Base-by-base conservation (phyloP, 306 rosid genomes). In the Vachellia pachyceras region DNA sequence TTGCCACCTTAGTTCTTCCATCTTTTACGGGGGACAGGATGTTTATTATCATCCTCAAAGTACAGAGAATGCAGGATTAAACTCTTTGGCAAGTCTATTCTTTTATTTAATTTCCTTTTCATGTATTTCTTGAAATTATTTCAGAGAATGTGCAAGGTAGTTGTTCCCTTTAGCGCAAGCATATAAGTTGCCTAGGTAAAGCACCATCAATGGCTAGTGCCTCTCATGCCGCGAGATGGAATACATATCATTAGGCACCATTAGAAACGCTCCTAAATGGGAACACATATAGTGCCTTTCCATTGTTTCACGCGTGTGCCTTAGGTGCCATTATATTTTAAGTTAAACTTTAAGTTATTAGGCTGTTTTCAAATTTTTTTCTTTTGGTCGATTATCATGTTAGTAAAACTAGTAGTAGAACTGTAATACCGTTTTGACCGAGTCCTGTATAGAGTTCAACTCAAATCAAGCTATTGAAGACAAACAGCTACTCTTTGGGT, bases 21-120 rank as follows among this genome's bases (percentile, higher is more conserved):
- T 95, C 88, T 91, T 89, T 54, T 95, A 95, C 76, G 98, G 99
- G 60, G 99, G 98, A 82, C 98, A 87, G 77, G 99, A 95, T 68
- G 35, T 92, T 40, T 93, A 87, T 72, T 79, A 85, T 78, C 87
- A 61, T 54, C 92, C 96, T 64, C 90, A 80, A 79, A 86, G 66
- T 77, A 45, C 91, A 33, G 84, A 83, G 11, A 84, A 77, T 74
- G 61, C 86, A 0, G 89, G 37, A 78, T 76, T 36, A 10, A 86
- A 85, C 87, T 84, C 93, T 49, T 5, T 49, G 80, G 97, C 88
- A 75, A 90, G 89, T 75, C 4, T 61, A 61, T 25, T 6, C 77
- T 52, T 39, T 2, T 13, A 44, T 40, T 67, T 9, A 44, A 29
- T 54, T 6, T 77, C 5, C 18, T 58, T 54, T 1, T 39, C 6